A percentile compares a stretch with the other conserved stretches of the same genome.
Conservation (phyloP, 148 eudicot genomes). For the Cornus kousa region DNA sequence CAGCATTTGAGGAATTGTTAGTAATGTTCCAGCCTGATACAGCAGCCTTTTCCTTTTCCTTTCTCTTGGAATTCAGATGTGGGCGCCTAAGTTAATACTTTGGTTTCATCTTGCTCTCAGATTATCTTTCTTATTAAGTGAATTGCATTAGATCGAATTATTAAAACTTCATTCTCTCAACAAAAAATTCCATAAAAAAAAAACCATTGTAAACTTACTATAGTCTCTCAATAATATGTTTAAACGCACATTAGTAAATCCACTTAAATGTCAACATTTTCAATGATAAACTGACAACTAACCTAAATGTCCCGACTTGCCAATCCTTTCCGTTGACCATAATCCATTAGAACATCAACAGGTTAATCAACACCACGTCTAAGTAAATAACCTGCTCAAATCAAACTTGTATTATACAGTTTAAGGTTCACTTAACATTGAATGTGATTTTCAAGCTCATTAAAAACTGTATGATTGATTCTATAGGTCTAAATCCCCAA, state of each 20-base stretch:
- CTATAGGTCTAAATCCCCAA: background rate
- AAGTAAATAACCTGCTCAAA: background rate
- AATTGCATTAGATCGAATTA: too few relatives aligned
- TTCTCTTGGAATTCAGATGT: background rate
- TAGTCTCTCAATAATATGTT: background rate
- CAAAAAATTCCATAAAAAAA: background rate
- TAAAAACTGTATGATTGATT: background rate
- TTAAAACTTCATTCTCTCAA: background rate
- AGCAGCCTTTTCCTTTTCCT: background rate
- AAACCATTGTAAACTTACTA: background rate
- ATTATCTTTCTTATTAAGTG: background rate
- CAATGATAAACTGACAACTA: background rate
- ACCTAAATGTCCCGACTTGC: background rate
- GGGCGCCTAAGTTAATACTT: background rate
- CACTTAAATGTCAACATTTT: background rate
- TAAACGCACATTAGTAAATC: background rate
- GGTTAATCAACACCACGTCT: background rate
- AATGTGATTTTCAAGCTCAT: background rate
- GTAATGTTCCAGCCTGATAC: background rate
- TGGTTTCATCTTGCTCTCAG: background rate
- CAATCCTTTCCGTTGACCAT: too few relatives aligned
- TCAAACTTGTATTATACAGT: background rate
- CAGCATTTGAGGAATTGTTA: too few relatives aligned
- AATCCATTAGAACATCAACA: background rate
- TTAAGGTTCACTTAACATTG: background rate